Conservation (phyloP, 2,329 filamentous ascomycete genomes). For the Fusarium hostae region DNA sequence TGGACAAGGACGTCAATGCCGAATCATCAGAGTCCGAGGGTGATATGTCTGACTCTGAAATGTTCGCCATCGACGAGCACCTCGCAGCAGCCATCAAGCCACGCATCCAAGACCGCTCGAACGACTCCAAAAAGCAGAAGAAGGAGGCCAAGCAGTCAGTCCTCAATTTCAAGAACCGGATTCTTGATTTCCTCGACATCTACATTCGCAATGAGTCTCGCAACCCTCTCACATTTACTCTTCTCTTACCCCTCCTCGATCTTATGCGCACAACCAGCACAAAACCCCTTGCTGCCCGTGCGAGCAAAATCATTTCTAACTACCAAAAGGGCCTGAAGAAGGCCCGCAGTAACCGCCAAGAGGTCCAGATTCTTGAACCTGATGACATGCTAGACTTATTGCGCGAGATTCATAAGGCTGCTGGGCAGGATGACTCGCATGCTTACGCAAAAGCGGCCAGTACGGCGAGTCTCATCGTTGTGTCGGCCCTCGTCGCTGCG, state of each 20-base stretch:
- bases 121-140: constrained; percentile 81
- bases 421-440: constrained; percentile 71
- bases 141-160: constrained; percentile 90
- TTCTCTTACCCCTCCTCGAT: constrained; percentile 80
- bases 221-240: constrained; percentile 72
- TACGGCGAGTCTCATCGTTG: constrained; percentile 74
- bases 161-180: constrained; percentile 93
- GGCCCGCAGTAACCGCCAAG: constrained; percentile 56
- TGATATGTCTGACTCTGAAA: constrained; percentile 96
- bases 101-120: constrained; percentile 67
- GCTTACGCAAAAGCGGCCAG: constrained; percentile 81
- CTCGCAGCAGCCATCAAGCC: constrained; percentile 88
- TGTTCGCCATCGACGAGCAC: constrained; percentile 88
- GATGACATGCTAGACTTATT: constrained; percentile 69
- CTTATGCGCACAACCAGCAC: constrained; percentile 81
- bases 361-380: constrained; percentile 52
- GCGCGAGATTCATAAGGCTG: constrained; percentile 74
- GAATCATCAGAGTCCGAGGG: constrained; percentile 71
- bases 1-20: constrained; percentile 68
- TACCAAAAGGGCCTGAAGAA: constrained; percentile 77
- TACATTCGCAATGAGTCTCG: constrained; percentile 83
- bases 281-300: constrained; percentile 79
- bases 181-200: constrained; percentile 87
- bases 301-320: constrained; percentile 75
- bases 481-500: constrained; percentile 67